phyloP scores from a whole-genome alignment of 1,284 basidiomycete genomes.

The Cryptococcus deneoformans region DNA sequence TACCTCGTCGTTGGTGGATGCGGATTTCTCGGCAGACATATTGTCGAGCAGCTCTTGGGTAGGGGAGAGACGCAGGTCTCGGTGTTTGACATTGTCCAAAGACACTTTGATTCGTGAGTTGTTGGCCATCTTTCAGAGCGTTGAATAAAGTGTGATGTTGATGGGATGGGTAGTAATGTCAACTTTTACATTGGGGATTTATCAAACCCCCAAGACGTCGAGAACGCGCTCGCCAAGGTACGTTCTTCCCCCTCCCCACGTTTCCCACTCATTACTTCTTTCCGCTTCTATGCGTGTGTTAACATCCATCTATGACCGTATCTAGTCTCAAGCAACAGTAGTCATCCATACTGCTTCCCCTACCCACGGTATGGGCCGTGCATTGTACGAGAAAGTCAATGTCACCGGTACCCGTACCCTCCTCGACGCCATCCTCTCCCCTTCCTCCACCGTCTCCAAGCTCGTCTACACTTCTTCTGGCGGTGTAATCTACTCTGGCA shows the following conservation, averaged over 20 bases:
- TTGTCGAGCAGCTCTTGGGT: conserved; percentile 75
- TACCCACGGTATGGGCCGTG: conserved; percentile 64
- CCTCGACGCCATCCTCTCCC: conserved; percentile 76
- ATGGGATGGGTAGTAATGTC: conserved; percentile 57
- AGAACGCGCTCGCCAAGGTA: conserved; percentile 70
- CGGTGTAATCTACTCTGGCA: conserved; percentile 86
- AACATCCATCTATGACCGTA: conserved; percentile 4
- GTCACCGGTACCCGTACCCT: conserved; percentile 86
- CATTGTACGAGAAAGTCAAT: conserved; percentile 89
- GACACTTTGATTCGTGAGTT: conserved; percentile 61
- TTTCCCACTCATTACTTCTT: neutral
- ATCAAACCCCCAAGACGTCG: conserved; percentile 68
- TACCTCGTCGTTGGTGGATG: conserved; percentile 82
- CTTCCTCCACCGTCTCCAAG: conserved; percentile 63
- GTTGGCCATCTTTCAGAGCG: neutral
- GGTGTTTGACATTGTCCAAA: conserved; percentile 86
- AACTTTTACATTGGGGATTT: conserved; percentile 85
- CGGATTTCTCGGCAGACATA: conserved; percentile 86
- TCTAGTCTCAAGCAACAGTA: conserved; percentile 71
- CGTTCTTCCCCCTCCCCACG: conserved; percentile 23
- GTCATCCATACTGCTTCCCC: conserved; percentile 98
- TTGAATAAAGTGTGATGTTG: neutral
- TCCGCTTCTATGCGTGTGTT: neutral
- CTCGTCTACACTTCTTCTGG: conserved; percentile 95
- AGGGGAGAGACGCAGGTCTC: conserved; percentile 72